Evolutionary conservation across 2,329 filamentous ascomycete genomes (phyloP).

Genomic region (Colletotrichum sp.): DNA sequence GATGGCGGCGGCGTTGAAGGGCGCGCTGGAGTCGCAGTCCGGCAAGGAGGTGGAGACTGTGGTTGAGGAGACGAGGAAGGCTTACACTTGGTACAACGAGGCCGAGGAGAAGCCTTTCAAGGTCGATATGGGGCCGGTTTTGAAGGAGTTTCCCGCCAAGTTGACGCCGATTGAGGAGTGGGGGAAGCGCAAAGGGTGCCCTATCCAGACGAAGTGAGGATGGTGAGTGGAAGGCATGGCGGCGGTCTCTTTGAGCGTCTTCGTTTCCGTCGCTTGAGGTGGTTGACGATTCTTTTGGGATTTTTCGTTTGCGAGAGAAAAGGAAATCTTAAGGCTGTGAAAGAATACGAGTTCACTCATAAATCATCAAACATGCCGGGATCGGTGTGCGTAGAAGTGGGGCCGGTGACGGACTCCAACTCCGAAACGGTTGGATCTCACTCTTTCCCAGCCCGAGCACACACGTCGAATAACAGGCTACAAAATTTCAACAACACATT

Average conservation of each 20-base stretch:
- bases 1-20: constrained; percentile 29
- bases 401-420: background rate
- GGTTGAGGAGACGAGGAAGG: constrained; percentile 42
- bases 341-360: background rate
- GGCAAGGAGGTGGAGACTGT: constrained; percentile 38
- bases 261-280: background rate
- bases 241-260: background rate
- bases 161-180: background rate
- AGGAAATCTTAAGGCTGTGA: background rate
- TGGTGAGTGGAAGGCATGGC: background rate
- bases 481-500: too few relatives aligned
- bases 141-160: constrained; percentile 28
- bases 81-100: constrained; percentile 45
- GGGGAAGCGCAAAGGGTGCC: background rate
- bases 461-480: too few relatives aligned
- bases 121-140: constrained; percentile 37
- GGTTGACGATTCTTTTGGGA: accelerated
- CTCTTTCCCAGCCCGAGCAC: too few relatives aligned
- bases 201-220: background rate
- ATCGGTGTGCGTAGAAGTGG: background rate
- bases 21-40: constrained; percentile 32
- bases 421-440: background rate
- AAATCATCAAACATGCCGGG: background rate
- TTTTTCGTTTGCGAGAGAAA: background rate
- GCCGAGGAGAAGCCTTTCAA: constrained; percentile 39